A percentile compares a stretch with the other conserved stretches of the same genome.
Conservation (phyloP, 169 alveolate genomes). For the Eimeria maxima region DNA sequence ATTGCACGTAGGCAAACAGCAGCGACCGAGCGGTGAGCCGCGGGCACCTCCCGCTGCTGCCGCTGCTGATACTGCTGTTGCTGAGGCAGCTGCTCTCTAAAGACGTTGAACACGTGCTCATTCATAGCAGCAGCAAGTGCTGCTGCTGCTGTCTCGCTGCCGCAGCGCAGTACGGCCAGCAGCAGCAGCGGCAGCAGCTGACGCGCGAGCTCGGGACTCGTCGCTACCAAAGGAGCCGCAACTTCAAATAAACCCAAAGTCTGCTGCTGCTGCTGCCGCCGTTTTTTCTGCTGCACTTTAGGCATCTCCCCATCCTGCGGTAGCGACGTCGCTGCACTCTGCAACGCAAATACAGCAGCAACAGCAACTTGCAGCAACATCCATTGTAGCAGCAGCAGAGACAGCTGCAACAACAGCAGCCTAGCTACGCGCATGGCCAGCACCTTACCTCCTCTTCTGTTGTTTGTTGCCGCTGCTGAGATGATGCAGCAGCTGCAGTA, state of each 20-base stretch:
- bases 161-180: slow-evolving; percentile 25
- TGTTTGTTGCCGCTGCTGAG: background rate
- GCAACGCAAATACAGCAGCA: too few relatives aligned
- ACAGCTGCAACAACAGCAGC: too few relatives aligned
- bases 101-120: background rate
- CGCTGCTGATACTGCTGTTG: background rate
- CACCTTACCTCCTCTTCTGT: background rate
- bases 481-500: slow-evolving; percentile 14
- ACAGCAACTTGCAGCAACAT: too few relatives aligned
- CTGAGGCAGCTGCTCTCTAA: slow-evolving; percentile 8
- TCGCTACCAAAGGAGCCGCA: background rate
- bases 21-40: slow-evolving; percentile 4
- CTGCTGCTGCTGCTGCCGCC: slow-evolving; percentile 40
- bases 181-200: slow-evolving; percentile 51
- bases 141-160: background rate
- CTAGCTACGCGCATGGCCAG: background rate
- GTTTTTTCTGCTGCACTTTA: background rate
- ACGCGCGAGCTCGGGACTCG: slow-evolving; percentile 35
- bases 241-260: slow-evolving; percentile 24
- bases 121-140: slow-evolving; percentile 30
- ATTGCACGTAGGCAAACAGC: slow-evolving; percentile 23
- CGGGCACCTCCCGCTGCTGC: slow-evolving; percentile 1
- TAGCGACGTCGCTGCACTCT: too few relatives aligned
- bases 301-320: slow-evolving; percentile 27
- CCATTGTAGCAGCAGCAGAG: too few relatives aligned